Conservation (phyloP, 2,329 filamentous ascomycete genomes). For the Cordyceps cicadae region DNA sequence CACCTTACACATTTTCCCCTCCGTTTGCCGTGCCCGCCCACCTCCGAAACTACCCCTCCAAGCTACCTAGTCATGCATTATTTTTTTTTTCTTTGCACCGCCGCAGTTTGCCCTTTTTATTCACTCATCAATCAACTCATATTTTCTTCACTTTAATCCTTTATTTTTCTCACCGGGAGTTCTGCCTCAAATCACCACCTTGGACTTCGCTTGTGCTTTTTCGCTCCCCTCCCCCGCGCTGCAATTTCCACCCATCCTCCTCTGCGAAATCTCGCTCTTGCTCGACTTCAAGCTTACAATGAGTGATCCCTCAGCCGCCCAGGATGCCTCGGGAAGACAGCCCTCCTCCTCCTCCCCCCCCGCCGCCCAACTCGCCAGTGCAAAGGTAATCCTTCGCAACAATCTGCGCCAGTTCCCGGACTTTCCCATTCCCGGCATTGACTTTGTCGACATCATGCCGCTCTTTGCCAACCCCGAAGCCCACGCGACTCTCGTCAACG, state of each 20-base stretch:
- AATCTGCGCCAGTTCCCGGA: conserved; percentile 80
- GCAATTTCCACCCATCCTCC: neutral
- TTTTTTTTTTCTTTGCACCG: neutral
- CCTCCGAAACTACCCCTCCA: conserved; percentile 3
- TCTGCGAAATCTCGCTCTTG: neutral
- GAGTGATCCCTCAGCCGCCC: conserved; percentile 25
- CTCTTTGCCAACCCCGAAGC: conserved; percentile 73
- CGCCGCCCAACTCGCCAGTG: conserved; percentile 58
- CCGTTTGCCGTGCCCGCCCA: neutral
- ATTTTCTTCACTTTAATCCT: neutral
- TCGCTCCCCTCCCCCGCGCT: neutral
- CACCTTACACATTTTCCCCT: neutral
- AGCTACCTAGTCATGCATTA: neutral
- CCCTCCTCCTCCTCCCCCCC: conserved; percentile 52
- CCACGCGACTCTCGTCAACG: conserved; percentile 70
- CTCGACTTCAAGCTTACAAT: conserved; percentile 15
- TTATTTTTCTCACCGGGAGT: neutral
- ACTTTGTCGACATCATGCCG: conserved; percentile 97
- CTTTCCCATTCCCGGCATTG: conserved; percentile 85
- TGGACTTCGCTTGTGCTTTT: neutral
- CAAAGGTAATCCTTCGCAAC: conserved; percentile 61
- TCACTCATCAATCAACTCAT: conserved; percentile 8
- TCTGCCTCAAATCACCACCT: conserved; percentile 8
- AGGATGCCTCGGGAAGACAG: conserved; percentile 57
- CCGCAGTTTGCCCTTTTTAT: neutral